These are phyloP conservation scores for Fraxinus excelsior DNA, from an alignment of 257 asterid species.

Conservation along the genomic window DNA sequence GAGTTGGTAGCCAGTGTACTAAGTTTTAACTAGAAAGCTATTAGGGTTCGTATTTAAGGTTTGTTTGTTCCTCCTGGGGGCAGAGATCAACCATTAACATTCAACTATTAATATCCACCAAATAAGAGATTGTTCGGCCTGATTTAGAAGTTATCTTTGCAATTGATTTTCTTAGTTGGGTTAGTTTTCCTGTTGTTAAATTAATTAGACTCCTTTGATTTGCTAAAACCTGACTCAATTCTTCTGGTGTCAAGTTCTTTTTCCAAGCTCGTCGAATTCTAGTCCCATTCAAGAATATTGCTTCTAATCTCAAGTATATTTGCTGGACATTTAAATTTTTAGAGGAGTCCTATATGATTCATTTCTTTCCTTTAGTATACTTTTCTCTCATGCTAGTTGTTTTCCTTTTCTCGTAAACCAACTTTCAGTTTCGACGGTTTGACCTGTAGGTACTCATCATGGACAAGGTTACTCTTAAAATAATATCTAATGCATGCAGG, in stretches of 20 bases:
- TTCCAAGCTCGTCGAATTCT: background rate
- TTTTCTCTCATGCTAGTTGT: background rate
- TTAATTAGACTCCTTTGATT: background rate
- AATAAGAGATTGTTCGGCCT: background rate
- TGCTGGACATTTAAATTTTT: background rate
- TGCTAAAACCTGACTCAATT: background rate
- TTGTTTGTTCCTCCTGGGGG: background rate
- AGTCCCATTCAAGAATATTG: background rate
- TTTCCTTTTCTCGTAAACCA: constrained; percentile 6
- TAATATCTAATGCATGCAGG: constrained; percentile 93
- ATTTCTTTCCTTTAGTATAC: background rate
- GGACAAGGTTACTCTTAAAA: constrained; percentile 91
- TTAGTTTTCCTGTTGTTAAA: background rate
- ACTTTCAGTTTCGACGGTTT: constrained; percentile 31
- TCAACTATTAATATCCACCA: background rate
- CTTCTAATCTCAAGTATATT: background rate
- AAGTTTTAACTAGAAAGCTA: background rate
- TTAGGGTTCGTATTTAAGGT: background rate
- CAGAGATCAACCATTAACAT: background rate
- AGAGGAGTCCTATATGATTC: background rate
- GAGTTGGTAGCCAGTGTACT: background rate
- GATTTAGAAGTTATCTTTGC: background rate
- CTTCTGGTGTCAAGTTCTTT: background rate
- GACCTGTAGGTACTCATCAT: constrained; percentile 85
- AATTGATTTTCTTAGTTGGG: background rate